Evolutionary conservation across 2,329 filamentous ascomycete genomes (phyloP), one percentile per base, ranked within the genome.

Genomic region (Aspergillus floridensis): DNA sequence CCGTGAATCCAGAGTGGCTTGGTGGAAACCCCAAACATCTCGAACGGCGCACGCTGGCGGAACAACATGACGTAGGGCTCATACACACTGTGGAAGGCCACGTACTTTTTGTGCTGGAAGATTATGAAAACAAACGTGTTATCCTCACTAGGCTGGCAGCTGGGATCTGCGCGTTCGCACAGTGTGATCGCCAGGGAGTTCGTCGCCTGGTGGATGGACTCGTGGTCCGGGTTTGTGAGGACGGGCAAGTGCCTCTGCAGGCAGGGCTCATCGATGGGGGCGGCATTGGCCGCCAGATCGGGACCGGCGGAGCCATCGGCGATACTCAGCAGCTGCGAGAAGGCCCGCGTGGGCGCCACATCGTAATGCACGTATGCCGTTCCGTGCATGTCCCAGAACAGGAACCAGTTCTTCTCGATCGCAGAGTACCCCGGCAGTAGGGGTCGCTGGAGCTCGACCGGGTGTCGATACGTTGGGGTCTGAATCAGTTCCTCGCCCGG

Each of bases 381-480:
- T 5, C 77, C 79, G 0, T 73, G 59, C 0, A 61, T 59, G 61
- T 86, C 84, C 84, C 84, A 87, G 72, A 87, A 87, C 2, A 84
- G 60, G 63, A 87, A 87, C 76, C 79, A 88, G 65, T 88, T 87
- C 79, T 87, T 87, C 72, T 88, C 84, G 26, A 86, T 65, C 0
- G 65, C 38, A 2, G 68, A 66, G 65, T 74, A 81, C 0, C 81
- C 79, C 1, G 65, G 5, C 11, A 46, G 24, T 5, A 47, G 59
- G 0, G 83, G 84, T 0, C 84, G 75, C 41, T 81, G 79, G 2
- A 87, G 68, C 62, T 87, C 85, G 1, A 78, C 83, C 0, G 77
- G 77, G 0, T 65, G 50, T 12, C 67, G 66, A 67, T 84, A 86
- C 8, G 68, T 59, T 51, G 74, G 68, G 3, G 66, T 59, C 1